A percentile compares a stretch with the other conserved stretches of the same genome.
Evolutionary conservation across 805 yeast species (phyloP).

Genomic region (Scheffersomyces amazonensis): DNA sequence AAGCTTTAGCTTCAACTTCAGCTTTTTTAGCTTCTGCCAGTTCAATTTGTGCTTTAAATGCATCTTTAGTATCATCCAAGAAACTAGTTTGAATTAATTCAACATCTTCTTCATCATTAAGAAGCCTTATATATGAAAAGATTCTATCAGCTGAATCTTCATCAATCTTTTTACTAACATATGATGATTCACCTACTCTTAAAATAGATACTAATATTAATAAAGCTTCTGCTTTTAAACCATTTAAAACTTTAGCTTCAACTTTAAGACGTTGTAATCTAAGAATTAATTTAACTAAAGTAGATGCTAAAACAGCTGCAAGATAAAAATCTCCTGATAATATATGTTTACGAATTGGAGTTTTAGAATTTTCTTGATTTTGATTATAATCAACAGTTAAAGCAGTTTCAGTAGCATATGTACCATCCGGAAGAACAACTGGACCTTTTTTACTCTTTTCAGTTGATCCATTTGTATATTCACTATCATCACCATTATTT

Average conservation of each 20-base stretch:
- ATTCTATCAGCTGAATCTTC: slow-evolving; percentile 97
- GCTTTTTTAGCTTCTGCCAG: slow-evolving; percentile 58
- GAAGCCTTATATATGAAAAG: slow-evolving; percentile 76
- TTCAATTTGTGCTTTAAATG: slow-evolving; percentile 70
- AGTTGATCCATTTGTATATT: slow-evolving; percentile 27
- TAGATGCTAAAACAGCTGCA: slow-evolving; percentile 81
- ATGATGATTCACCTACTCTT: slow-evolving; percentile 76
- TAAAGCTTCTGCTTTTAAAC: slow-evolving; percentile 91
- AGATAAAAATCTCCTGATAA: slow-evolving; percentile 88
- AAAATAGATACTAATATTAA: slow-evolving; percentile 87
- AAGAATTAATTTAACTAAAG: slow-evolving; percentile 83
- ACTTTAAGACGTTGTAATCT: slow-evolving; percentile 61
- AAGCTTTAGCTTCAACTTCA: slow-evolving; percentile 52
- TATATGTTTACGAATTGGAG: slow-evolving; percentile 79
- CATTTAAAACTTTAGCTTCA: slow-evolving; percentile 63
- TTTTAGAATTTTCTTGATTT: slow-evolving; percentile 43
- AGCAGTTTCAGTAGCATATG: slow-evolving; percentile 94
- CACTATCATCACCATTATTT: slow-evolving; percentile 24
- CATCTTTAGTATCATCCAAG: slow-evolving; percentile 82
- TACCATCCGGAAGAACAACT: slow-evolving; percentile 94
- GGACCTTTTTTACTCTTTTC: slow-evolving; percentile 52
- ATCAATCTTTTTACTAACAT: slow-evolving; percentile 74
- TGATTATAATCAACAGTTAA: slow-evolving; percentile 45
- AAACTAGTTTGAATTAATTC: slow-evolving; percentile 63
- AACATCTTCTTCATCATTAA: slow-evolving; percentile 61